Conservation (phyloP, 2,329 filamentous ascomycete species). For the Scedosporium dehoogii region DNA sequence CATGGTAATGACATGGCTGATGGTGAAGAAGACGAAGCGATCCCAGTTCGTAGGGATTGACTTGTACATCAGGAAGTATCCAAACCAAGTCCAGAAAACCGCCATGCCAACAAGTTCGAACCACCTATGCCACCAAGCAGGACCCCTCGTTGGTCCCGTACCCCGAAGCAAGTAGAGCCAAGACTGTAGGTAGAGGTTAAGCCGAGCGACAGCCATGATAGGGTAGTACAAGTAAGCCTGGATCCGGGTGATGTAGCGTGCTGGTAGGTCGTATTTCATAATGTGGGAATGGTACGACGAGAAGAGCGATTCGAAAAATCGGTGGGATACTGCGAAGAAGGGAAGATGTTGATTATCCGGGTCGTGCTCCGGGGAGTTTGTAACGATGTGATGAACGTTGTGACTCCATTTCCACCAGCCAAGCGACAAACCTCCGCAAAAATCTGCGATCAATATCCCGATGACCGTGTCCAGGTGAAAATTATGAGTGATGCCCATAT, state of each 20-base stretch:
- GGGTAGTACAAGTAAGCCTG: conserved; percentile 80
- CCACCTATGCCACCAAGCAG: conserved; percentile 74
- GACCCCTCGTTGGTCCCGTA: conserved; percentile 62
- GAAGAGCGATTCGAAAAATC: conserved; percentile 61
- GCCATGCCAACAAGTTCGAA: conserved; percentile 67
- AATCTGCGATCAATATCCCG: conserved; percentile 85
- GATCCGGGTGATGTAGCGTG: conserved; percentile 58
- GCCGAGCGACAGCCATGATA: conserved; percentile 68
- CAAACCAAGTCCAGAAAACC: conserved; percentile 83
- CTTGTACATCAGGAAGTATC: conserved; percentile 69
- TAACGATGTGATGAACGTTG: conserved; percentile 95
- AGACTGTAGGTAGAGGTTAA: conserved; percentile 77
- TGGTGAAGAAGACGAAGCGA: conserved; percentile 64
- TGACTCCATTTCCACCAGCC: conserved; percentile 98
- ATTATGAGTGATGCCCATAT: conserved; percentile 93
- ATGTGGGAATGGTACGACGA: conserved; percentile 78
- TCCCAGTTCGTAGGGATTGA: conserved; percentile 58
- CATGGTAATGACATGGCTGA: conserved; percentile 73
- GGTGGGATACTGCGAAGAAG: conserved; percentile 78
- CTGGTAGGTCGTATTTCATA: conserved; percentile 68
- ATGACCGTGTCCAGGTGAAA: conserved; percentile 77
- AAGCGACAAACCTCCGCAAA: conserved; percentile 75
- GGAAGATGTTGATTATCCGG: conserved; percentile 90
- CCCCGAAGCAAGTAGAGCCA: conserved; percentile 67
- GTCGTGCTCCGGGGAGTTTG: conserved; percentile 90